Base-by-base conservation (phyloP, 768 basidiomycete genomes). In the Sporobolomyces phaffii region DNA sequence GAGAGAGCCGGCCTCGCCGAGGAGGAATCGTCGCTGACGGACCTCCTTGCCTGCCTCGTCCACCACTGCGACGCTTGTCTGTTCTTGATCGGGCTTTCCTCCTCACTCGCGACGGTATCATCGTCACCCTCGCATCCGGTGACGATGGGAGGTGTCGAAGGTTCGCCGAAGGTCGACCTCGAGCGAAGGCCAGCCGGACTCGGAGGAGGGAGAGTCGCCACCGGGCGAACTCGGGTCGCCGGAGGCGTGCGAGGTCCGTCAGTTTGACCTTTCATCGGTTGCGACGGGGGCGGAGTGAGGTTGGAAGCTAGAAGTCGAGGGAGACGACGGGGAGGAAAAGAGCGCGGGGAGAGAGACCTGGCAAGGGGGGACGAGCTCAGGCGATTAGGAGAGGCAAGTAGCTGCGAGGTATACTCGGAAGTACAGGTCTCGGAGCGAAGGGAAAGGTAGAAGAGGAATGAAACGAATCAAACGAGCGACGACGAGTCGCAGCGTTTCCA, bases 61-160 rank as follows among this genome's bases (percentile, higher is more conserved):
- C 53, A 14, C 24, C 29, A 31, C 4, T 29, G 40, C 33, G 15
- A 29, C 45, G 31, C 52, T 34, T 29, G 1, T 17, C 62, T 3
- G 20, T 40, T 24, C 52, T 33, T 58, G 56, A 58, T 45, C 43
- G 56, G 56, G 34, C 56, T 58, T n/a, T 58, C 62, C 44, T 63
- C 45, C 44, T 54, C 52, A n/a, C 33, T 44, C 6, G 2, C 51
- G 0, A 13, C 13, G 14, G 26, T 41, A 29, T 31, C 61, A 20
- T 50, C 36, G 28, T 40, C 26, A 3, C 43, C 60, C 38, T 53
- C 41, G 1, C 8, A 17, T 1, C 49, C 33, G 49, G 34, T 40
- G 43, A 44, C 20, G 0, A 53, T 24, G 7, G 24, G 20, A 6
- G 40, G 17, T 15, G 26, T 44, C 10, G 11, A 13, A 44, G 47